Percentiles rank a stretch among this genome's conserved stretches.
These are phyloP conservation scores for Terana coerulea DNA, from an alignment of 768 basidiomycete species.

Conservation along the genomic window DNA sequence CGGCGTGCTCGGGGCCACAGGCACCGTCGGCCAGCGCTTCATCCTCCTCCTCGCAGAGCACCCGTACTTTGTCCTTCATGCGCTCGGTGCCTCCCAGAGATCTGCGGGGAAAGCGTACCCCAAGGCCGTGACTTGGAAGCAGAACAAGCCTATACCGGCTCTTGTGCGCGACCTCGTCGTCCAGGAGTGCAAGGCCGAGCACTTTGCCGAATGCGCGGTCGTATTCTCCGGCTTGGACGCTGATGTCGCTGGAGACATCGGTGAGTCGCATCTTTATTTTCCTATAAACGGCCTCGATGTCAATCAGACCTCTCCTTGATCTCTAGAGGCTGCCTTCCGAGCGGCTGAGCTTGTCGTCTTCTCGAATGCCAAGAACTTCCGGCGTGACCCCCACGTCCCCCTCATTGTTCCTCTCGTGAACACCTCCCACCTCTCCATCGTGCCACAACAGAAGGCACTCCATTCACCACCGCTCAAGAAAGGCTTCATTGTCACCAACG, in stretches of 20 bases:
- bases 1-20: conserved; percentile 84
- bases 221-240: conserved; percentile 96
- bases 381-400: conserved; percentile 88
- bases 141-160: conserved; percentile 68
- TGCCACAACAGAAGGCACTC: conserved; percentile 74
- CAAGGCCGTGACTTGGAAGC: conserved; percentile 84
- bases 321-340: conserved; percentile 79
- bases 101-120: conserved; percentile 83
- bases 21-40: conserved; percentile 96
- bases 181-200: conserved; percentile 68
- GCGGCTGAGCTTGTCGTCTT: conserved; percentile 87
- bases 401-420: conserved; percentile 97
- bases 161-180: conserved; percentile 62
- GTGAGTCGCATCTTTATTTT: conserved; percentile 39
- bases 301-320: conserved; percentile 1
- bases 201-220: conserved; percentile 77
- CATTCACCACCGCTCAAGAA: conserved; percentile 66
- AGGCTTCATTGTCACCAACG: conserved; percentile 97
- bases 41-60: conserved; percentile 83
- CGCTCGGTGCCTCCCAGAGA: conserved; percentile 83
- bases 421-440: conserved; percentile 75
- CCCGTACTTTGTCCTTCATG: conserved; percentile 86
- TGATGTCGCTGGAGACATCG: conserved; percentile 93
- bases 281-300: conserved; percentile 4
- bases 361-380: conserved; percentile 96